phyloP scores from a whole-genome alignment of 345 rosid genomes.

The Gynandropsis gynandra region DNA sequence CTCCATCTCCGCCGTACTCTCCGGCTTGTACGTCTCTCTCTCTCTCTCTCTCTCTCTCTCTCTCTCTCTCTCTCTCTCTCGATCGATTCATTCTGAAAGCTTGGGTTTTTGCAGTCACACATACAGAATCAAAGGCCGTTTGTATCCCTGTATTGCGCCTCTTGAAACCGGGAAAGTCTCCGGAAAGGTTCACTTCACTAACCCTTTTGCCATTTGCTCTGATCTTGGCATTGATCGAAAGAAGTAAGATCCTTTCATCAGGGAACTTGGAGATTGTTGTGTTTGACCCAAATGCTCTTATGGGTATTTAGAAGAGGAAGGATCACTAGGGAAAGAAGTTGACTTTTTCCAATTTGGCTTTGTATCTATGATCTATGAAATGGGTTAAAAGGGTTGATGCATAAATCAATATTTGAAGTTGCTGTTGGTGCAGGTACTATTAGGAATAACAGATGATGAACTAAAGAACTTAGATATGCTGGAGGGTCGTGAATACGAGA shows the following conservation, averaged over 20 bases:
- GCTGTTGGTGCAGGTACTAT: too few species aligned
- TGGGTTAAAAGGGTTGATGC: too few species aligned
- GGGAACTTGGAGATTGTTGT: too few species aligned
- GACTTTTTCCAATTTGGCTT: too few species aligned
- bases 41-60: neutral
- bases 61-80: neutral
- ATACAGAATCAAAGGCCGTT: slow-evolving; percentile 78
- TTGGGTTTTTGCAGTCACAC: slow-evolving; percentile 46
- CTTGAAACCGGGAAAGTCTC: slow-evolving; percentile 36
- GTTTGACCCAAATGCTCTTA: too few species aligned
- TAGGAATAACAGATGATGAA: slow-evolving; percentile 50
- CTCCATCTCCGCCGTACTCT: slow-evolving; percentile 53
- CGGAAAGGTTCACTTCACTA: slow-evolving; percentile 77
- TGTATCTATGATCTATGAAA: too few species aligned
- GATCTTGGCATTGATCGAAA: too few species aligned
- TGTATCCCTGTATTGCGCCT: slow-evolving; percentile 86
- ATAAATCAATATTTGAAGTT: too few species aligned
- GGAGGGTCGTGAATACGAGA: slow-evolving; percentile 68
- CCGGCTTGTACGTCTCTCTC: slow-evolving; percentile 40
- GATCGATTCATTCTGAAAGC: neutral
- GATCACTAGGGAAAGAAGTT: too few species aligned
- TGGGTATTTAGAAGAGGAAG: too few species aligned
- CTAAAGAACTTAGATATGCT: slow-evolving; percentile 49
- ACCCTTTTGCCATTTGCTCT: too few species aligned
- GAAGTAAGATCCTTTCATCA: too few species aligned